Evolutionary conservation across 768 basidiomycete genomes (phyloP), one percentile per base, ranked within the genome.

Genomic region (Candolleomyces eurysporus): DNA sequence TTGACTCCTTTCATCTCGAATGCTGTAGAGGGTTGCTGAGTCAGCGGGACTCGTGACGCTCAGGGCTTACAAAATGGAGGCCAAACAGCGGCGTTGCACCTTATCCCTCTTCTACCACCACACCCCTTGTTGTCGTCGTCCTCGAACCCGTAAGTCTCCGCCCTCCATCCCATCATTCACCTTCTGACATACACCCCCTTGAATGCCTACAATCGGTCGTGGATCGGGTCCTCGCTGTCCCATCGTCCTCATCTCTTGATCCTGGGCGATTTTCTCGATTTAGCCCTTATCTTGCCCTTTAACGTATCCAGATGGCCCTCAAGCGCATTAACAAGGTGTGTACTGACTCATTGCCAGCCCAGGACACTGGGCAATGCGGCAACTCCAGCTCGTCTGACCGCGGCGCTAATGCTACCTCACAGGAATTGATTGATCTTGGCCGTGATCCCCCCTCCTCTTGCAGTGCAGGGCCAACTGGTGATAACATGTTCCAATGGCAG

Each of bases 401-500:
- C 48, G 57, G 26, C 40, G 45, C 57, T 58, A 58, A 58, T 30
- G 48, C 42, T n/a, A 14, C 21, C 16, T 43, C 22, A 51, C 70
- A 99, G 97, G 97, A 99, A 88, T 87, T 98, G 84, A 84, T 92
- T 76, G 97, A 99, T 83, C 96, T 99, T 76, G 96, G 96, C 58
- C 95, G 96, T 73, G 97, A 99, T 83, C 97, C 97, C 76, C 97
- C 97, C 68, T 95, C 96, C 58, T 98, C 97, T 60, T 99, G 97
- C 89, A 96, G 94, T 70, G 97, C 97, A 69, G 97, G 97, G 57
- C 97, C 97, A 48, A 94, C 91, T 63, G 94, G 94, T 57, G 96
- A 98, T 73, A 96, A 98, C 79, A 89, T 98, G 88, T 99, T 98
- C 83, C 89, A 94, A 74, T 98, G 96, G 96, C 95, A 98, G 76